Evolutionary conservation across 2,329 filamentous ascomycete genomes (phyloP), one percentile per base, ranked within the genome.

Genomic region (Cadophora sp.): DNA sequence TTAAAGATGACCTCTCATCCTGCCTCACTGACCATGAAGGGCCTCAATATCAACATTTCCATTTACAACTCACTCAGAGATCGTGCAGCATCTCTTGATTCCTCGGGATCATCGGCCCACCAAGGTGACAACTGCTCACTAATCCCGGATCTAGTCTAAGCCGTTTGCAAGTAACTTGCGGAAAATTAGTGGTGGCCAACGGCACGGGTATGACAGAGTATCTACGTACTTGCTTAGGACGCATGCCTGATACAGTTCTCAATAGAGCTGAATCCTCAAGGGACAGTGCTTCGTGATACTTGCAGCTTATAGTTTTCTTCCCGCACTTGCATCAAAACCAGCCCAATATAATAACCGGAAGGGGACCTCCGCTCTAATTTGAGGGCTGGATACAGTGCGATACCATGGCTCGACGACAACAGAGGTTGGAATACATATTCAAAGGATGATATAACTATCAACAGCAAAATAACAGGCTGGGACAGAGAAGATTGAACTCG

Each of bases 91-190:
- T 48, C 19, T 48, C 43, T n/a, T 22, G 6, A n/a, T 27, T 29
- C n/a, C 27, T 55, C 51, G 51, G 51, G 14, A 37, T 6, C 29
- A 37, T 24, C 29, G 31, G 55, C 14, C 8, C 50, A 27, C 12
- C 4, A 16, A 56, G n/a, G 19, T 56, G 53, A 56, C 53, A 56
- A 22, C 16, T 56, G 53, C 53, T 56, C 53, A 56, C 27, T 56
- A 56, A 56, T 56, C 53, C 53, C 27, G 27, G 27, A 56, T 56
- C 53, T 56, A 56, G 29, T 56, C 53, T 56, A 56, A 19, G 19
- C 53, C 53, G 53, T 56, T 56, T 56, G 27, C 53, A 8, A 24
- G 48, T 16, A 5, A 56, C 16, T n/a, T 56, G 27, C 27, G 27
- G 27, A 31, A 19, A 19, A 27, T 19, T 56, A 12, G 22, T 37